Evolutionary conservation across 1,284 basidiomycete species (phyloP).

Genomic region (Cryptococcus amylolentus): DNA sequence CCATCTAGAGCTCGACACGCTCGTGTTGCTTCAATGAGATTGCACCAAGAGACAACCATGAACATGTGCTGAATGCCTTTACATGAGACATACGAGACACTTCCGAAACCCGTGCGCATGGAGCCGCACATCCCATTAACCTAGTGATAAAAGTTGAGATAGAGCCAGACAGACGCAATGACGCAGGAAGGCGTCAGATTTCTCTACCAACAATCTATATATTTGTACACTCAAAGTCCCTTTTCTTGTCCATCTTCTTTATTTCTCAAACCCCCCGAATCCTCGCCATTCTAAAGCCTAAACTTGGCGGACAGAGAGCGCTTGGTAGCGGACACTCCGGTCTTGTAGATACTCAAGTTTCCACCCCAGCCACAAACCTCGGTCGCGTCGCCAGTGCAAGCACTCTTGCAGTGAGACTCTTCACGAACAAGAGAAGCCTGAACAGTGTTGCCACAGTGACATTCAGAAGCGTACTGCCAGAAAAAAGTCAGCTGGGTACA

Average conservation of each 20-base stretch:
- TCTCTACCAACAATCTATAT: too few species aligned
- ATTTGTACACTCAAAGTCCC: background rate
- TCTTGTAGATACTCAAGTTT: background rate
- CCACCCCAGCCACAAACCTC: slow-evolving; percentile 20
- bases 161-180: too few species aligned
- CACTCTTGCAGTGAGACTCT: slow-evolving; percentile 21
- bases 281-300: background rate
- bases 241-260: background rate
- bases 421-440: background rate
- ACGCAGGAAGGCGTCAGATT: too few species aligned
- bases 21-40: too few species aligned
- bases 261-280: background rate
- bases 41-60: too few species aligned
- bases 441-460: slow-evolving; percentile 30
- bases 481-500: background rate
- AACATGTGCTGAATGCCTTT: too few species aligned
- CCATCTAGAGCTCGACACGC: too few species aligned
- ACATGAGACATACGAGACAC: too few species aligned
- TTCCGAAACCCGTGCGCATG: too few species aligned
- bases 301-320: background rate
- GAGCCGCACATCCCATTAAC: too few species aligned
- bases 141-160: too few species aligned
- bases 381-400: slow-evolving; percentile 26
- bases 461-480: slow-evolving; percentile 28
- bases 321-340: background rate